phyloP scores from a whole-genome alignment of 345 rosid species.

The Dipteronia sinensis region DNA sequence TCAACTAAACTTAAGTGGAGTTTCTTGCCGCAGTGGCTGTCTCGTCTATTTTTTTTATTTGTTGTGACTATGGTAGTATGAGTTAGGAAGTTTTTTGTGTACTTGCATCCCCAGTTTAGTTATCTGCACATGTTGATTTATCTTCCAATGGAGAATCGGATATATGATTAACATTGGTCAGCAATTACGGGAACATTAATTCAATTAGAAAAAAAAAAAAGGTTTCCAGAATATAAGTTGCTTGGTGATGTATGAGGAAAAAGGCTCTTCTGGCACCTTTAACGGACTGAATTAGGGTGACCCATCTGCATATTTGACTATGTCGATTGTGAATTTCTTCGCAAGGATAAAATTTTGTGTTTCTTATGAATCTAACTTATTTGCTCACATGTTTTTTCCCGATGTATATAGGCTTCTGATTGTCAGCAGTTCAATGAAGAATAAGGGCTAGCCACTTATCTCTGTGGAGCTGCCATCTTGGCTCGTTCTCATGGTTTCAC shows the following conservation, averaged over 20 bases:
- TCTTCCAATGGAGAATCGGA: not conserved
- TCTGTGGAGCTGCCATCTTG: not conserved
- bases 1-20: not conserved
- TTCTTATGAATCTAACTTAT: not conserved
- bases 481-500: constrained; percentile 36
- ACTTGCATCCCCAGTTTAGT: not conserved
- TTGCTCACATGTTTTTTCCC: not conserved
- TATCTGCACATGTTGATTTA: not conserved
- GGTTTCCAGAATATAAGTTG: not conserved
- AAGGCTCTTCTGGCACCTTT: not conserved
- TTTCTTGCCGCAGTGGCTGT: not conserved
- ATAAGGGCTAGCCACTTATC: constrained; percentile 15
- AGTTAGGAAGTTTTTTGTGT: not conserved
- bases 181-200: not conserved
- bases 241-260: not conserved
- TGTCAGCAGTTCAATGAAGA: constrained; percentile 28
- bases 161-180: not conserved
- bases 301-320: not conserved
- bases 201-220: not conserved
- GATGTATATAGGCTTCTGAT: not conserved
- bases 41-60: not conserved
- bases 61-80: not conserved
- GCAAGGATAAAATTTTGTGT: not conserved
- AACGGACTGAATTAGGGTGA: not conserved
- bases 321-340: not conserved